A percentile compares a stretch with the other conserved stretches of the same genome.
Evolutionary conservation across 1,284 basidiomycete species (phyloP).

Genomic region (Ceratobasidium sp.): DNA sequence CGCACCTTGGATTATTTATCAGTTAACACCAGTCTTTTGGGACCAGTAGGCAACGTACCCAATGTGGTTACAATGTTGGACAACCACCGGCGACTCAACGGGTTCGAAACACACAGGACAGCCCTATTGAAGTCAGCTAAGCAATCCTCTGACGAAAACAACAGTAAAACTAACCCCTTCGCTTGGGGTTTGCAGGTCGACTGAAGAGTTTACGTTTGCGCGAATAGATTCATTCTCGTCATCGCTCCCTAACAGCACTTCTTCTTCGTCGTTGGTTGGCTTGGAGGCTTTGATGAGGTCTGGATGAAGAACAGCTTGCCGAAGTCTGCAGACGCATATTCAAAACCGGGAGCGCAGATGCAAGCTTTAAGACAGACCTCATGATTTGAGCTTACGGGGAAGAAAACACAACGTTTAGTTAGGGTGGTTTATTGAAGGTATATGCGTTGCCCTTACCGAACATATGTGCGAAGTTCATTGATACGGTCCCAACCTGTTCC

Average conservation of each 20-base stretch:
- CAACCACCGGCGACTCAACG: constrained; percentile 76
- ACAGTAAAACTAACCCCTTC: constrained; percentile 51
- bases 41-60: constrained; percentile 67
- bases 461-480: constrained; percentile 91
- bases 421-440: neutral
- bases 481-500: constrained; percentile 80
- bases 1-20: constrained; percentile 69
- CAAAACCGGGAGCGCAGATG: neutral
- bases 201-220: constrained; percentile 32
- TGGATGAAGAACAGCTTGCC: constrained; percentile 89
- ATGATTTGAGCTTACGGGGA: constrained; percentile 81
- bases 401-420: neutral
- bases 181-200: neutral
- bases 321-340: constrained; percentile 67
- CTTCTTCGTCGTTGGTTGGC: constrained; percentile 54
- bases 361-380: constrained; percentile 67
- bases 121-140: constrained; percentile 63
- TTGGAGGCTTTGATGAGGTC: constrained; percentile 70
- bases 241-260: constrained; percentile 59
- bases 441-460: constrained; percentile 58
- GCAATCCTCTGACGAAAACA: constrained; percentile 20
- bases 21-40: neutral
- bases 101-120: constrained; percentile 88
- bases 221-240: constrained; percentile 52
- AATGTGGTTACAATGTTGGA: constrained; percentile 83